A percentile compares a stretch with the other conserved stretches of the same genome.
These are phyloP conservation scores for Collybiopsis confluens DNA, from an alignment of 768 basidiomycete genomes.

Conservation along the genomic window DNA sequence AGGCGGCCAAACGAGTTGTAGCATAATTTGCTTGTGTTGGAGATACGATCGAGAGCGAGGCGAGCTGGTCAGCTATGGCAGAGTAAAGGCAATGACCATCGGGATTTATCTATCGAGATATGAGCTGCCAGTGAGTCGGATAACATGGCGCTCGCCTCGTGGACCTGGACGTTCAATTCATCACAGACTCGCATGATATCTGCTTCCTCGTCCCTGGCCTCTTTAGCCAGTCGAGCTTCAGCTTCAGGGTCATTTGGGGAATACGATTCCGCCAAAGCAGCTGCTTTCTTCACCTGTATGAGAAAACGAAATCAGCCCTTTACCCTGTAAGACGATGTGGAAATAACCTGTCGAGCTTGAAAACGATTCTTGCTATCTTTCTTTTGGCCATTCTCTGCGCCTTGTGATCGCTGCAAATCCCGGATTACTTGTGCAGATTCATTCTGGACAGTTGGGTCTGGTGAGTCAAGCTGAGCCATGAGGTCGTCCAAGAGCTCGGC, in stretches of 20 bases:
- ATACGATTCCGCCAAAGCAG: slow-evolving; percentile 51
- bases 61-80: slow-evolving; percentile 89
- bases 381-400: slow-evolving; percentile 34
- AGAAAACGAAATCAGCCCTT: neutral
- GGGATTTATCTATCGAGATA: slow-evolving; percentile 67
- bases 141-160: slow-evolving; percentile 46
- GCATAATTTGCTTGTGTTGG: slow-evolving; percentile 54
- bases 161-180: slow-evolving; percentile 57
- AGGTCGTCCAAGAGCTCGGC: slow-evolving; percentile 72
- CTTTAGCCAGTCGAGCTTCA: slow-evolving; percentile 56
- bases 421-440: slow-evolving; percentile 46
- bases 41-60: slow-evolving; percentile 63
- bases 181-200: slow-evolving; percentile 64
- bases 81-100: slow-evolving; percentile 97
- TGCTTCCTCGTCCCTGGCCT: slow-evolving; percentile 64
- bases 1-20: slow-evolving; percentile 62
- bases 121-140: neutral
- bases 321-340: neutral
- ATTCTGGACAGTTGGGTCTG: slow-evolving; percentile 44
- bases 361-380: slow-evolving; percentile 61
- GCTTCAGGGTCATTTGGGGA: slow-evolving; percentile 51
- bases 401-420: slow-evolving; percentile 39
- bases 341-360: slow-evolving; percentile 64
- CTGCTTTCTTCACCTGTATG: slow-evolving; percentile 67
- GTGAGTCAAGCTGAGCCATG: slow-evolving; percentile 68